Base-by-base conservation (phyloP, 352 stramenopile species). In the Pythium volutum region DNA sequence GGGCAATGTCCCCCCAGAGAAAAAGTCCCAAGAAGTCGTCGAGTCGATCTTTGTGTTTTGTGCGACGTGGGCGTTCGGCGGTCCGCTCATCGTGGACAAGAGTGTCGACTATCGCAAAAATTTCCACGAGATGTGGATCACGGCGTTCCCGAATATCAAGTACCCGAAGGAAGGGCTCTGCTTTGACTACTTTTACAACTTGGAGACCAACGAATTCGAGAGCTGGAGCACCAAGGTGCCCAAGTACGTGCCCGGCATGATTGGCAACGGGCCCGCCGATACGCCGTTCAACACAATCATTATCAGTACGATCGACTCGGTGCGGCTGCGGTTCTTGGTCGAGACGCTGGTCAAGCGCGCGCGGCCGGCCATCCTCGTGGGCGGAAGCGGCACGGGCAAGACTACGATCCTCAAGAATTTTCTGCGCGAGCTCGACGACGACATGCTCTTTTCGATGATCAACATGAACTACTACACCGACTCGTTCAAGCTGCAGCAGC, bases 391-490 rank as follows among this genome's bases (percentile, higher is more conserved):
- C 15, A 98, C 95, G n/a, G 96, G 96, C 18, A 99, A 99, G 69
- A 98, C 96, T 20, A 97, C 94, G 29, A 98, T 98, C 49, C 86
- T 98, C 45, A 97, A 98, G 69, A 97, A 98, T 52, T 99, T 98
- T 67, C 71, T 98, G 18, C 81, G 87, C 3, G 87, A 87, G 64
- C 43, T 91, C 0, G 82, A 95, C 47, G 96, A 98, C 48, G 91
- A 97, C 52, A 97, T 99, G 79, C 74, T 98, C 29, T 97, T 91
- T 71, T 97, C 93, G 52, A 98, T 88, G 63, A 98, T 99, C 73
- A 98, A 98, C 73, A 98, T 98, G 95, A 98, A 96, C 62, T 98
- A 98, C 75, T 98, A 97, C 75, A 98, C 91, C 3, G 91, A 98
- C 66, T 98, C 91, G 22, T 96, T 88, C 68, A 97, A 96, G 47